These are phyloP conservation scores for Candida maltosa DNA, from an alignment of 805 yeast species.

Conservation along the genomic window DNA sequence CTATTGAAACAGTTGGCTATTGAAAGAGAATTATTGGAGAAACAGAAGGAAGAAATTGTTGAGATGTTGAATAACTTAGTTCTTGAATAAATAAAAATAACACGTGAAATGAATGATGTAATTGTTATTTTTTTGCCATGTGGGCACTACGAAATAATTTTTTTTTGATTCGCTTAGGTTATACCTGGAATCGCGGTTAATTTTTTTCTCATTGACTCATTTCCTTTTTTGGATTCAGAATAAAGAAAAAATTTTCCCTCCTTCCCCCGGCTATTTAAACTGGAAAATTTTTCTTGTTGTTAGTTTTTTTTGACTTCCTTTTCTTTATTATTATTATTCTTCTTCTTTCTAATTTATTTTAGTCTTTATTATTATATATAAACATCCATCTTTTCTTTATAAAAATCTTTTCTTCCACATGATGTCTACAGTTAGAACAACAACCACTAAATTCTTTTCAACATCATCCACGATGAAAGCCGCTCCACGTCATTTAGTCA, in stretches of 20 bases:
- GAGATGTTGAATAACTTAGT: conserved; percentile 2
- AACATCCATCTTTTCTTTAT: neutral
- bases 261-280: neutral
- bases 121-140: neutral
- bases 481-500: conserved; percentile 67
- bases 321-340: conserved; percentile 7
- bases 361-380: neutral
- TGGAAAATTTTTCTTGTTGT: conserved; percentile 1
- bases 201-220: too few species aligned
- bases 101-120: neutral
- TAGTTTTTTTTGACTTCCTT: too few species aligned
- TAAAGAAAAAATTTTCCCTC: neutral
- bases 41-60: neutral
- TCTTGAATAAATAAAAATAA: neutral
- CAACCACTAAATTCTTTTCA: conserved; percentile 9
- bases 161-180: neutral
- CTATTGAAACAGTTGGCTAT: neutral
- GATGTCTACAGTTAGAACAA: conserved; percentile 9
- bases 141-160: too few species aligned
- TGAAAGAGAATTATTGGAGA: neutral
- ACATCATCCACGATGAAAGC: conserved; percentile 8
- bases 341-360: conserved; percentile 5
- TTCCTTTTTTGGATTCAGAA: neutral
- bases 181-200: conserved; percentile 1
- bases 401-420: conserved; percentile 7